Percentiles rank a stretch among this genome's conserved stretches.
phyloP scores from a whole-genome alignment of 176 grass and related monocot genomes.

The Microstegium vimineum region DNA sequence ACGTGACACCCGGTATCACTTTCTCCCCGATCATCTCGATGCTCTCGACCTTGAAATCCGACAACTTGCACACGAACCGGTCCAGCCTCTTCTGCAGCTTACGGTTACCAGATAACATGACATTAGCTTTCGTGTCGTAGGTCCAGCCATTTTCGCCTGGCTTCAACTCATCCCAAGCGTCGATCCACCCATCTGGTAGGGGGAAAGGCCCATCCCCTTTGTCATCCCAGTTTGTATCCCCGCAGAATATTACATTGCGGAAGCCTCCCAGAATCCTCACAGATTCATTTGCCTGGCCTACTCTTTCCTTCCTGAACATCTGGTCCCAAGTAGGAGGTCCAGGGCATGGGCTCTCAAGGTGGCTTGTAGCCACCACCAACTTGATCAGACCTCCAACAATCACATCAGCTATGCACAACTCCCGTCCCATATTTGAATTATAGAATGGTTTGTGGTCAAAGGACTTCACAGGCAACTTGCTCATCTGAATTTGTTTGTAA shows the following conservation, averaged over 20 bases:
- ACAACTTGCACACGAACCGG: constrained; percentile 48
- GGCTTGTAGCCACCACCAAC: constrained; percentile 62
- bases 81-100: constrained; percentile 76
- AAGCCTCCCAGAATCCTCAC: constrained; percentile 39
- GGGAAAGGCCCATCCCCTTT: constrained; percentile 71
- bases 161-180: constrained; percentile 66
- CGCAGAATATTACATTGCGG: constrained; percentile 54
- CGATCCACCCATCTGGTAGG: constrained; percentile 56
- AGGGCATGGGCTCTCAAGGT: constrained; percentile 89
- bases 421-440: constrained; percentile 71
- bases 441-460: constrained; percentile 48
- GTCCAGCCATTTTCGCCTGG: constrained; percentile 69
- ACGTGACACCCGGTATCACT: constrained; percentile 53
- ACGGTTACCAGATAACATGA: constrained; percentile 60
- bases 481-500: constrained; percentile 63
- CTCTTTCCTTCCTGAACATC: constrained; percentile 71
- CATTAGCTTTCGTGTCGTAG: constrained; percentile 71
- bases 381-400: constrained; percentile 29
- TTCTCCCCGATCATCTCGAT: constrained; percentile 82
- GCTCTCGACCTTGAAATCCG: constrained; percentile 54
- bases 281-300: constrained; percentile 60
- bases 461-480: constrained; percentile 55
- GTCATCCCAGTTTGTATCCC: constrained; percentile 95
- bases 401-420: constrained; percentile 57
- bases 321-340: constrained; percentile 78